Base-by-base conservation (phyloP, 352 stramenopile genomes). In the Globisporangium takayamanum region DNA sequence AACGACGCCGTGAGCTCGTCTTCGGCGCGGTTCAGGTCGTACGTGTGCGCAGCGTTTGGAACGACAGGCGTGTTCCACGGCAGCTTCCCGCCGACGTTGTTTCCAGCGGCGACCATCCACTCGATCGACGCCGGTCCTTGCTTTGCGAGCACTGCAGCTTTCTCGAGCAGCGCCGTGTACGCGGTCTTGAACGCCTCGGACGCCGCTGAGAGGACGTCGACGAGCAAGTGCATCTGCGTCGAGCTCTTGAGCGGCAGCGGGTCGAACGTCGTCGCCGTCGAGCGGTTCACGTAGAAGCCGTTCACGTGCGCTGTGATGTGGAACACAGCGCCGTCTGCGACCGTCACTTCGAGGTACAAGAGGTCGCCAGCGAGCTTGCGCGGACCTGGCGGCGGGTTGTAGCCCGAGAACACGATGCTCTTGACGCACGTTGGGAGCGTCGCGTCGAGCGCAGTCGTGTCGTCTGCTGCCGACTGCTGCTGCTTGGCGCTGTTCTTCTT, bases 221-320 rank as follows among this genome's bases (percentile, higher is more conserved):
- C 55, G 11, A 98, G 62, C 62, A 95, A 55, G 59, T 96, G 83
- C 60, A 79, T 66, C 28, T 70, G 66, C 20, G 59, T 30, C 3
- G 58, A 47, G 53, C 76, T 70, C 51, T 76, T 71, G 55, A 72
- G 69, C n/a, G 87, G 84, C 33, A 64, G 69, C 41, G 92, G 88
- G 53, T 97, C 84, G 54, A 98, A 97, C 51, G 70, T 82, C 37
- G 68, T 67, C 2, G 70, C 50, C 16, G 70, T 95, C 36, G 80
- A 92, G 42, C 78, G 68, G 79, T 98, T 98, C 22, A 98, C 78
- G 62, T 92, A 98, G 75, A 98, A 98, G 20, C 96, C 96, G 25
- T 88, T 83, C 8, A 96, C 73, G 55, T 92, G 87, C 16, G 87
- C 91, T 5, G 95, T 98, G 59, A 98, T 76, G 61, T 94, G 73